These are phyloP conservation scores for Pythium volutum DNA, from an alignment of 352 stramenopile genomes.

Conservation along the genomic window DNA sequence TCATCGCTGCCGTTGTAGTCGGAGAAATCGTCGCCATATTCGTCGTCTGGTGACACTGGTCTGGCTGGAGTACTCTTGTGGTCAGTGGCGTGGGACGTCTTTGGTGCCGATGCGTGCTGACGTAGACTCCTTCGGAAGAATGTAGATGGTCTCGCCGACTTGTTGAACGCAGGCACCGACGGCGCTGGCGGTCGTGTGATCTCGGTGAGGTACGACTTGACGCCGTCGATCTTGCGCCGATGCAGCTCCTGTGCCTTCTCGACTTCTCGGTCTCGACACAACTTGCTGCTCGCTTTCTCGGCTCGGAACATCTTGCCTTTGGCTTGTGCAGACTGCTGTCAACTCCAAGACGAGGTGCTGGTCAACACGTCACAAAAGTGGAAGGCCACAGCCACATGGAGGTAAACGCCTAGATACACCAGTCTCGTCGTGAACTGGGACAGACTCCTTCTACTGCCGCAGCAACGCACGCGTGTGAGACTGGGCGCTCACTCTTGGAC, in stretches of 20 bases:
- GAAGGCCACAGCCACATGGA: conserved; percentile 1
- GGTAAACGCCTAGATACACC: background rate
- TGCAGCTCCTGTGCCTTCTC: conserved; percentile 70
- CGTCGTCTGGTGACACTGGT: background rate
- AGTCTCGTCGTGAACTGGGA: background rate
- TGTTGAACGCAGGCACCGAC: conserved; percentile 16
- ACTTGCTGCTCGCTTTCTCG: conserved; percentile 75
- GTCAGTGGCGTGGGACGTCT: background rate
- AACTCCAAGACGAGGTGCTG: background rate
- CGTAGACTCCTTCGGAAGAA: conserved; percentile 25
- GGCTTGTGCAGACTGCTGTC: background rate
- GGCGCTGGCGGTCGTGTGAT: conserved; percentile 28
- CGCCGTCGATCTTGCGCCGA: conserved; percentile 63
- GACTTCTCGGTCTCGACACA: conserved; percentile 66
- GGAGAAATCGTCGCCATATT: background rate
- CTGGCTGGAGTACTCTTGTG: background rate
- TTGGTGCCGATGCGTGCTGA: conserved; percentile 9
- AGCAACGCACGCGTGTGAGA: background rate
- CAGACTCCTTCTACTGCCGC: background rate
- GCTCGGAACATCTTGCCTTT: conserved; percentile 52
- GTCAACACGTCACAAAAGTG: background rate
- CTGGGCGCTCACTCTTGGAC: background rate
- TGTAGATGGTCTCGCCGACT: conserved; percentile 10
- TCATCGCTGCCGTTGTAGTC: background rate
- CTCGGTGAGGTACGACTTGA: conserved; percentile 50